A percentile compares a stretch with the other conserved stretches of the same genome.
phyloP scores from a whole-genome alignment of 2,329 filamentous ascomycete species.

The Diaporthe sp. region DNA sequence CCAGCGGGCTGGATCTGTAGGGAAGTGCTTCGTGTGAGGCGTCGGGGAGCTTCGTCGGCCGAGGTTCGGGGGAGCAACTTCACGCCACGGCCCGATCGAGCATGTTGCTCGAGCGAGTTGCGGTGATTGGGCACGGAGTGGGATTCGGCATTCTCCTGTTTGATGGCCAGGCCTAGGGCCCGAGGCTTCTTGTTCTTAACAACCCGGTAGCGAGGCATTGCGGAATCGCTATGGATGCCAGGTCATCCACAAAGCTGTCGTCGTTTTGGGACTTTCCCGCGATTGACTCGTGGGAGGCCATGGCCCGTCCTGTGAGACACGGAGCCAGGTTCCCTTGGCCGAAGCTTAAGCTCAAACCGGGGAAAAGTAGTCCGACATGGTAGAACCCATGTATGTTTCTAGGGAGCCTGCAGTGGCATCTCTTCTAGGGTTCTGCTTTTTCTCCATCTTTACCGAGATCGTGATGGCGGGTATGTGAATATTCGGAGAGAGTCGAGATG shows the following conservation, averaged over 20 bases:
- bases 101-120: neutral
- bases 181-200: neutral
- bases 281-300: neutral
- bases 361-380: neutral
- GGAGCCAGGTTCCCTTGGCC: neutral
- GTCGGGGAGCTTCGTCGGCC: neutral
- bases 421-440: neutral
- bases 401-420: neutral
- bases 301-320: neutral
- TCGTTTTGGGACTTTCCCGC: neutral
- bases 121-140: neutral
- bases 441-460: neutral
- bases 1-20: slow-evolving; percentile 41
- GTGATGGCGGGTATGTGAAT: neutral
- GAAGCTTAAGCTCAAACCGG: slow-evolving; percentile 7
- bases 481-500: neutral
- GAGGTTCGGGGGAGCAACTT: slow-evolving; percentile 10
- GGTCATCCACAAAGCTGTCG: neutral
- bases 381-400: neutral
- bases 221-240: neutral
- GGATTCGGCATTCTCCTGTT: neutral
- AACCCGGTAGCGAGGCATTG: neutral
- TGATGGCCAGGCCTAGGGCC: neutral
- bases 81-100: neutral
- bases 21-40: slow-evolving; percentile 38